Evolutionary conservation across 2,329 filamentous ascomycete genomes (phyloP).

Genomic region (Fusarium pseudonygamai): DNA sequence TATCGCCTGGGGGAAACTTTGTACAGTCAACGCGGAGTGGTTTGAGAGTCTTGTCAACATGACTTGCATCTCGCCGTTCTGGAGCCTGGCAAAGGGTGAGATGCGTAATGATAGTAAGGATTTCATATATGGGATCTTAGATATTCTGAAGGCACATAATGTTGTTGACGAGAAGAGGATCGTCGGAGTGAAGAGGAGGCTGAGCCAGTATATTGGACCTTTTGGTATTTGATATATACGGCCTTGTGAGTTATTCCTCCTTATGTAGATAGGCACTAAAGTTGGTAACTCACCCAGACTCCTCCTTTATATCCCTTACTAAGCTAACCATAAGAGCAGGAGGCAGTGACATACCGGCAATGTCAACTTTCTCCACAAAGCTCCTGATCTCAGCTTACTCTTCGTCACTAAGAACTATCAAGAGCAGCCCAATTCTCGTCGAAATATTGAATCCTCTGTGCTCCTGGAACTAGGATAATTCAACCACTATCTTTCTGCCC

Average conservation of each 20-base stretch:
- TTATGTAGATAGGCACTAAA: neutral
- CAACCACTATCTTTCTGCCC: conserved; percentile 42
- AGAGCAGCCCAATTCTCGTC: conserved; percentile 53
- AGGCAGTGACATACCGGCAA: conserved; percentile 8
- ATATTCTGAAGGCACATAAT: neutral
- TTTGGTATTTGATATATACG: neutral
- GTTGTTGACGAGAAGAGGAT: neutral
- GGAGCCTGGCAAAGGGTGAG: neutral
- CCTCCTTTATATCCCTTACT: neutral
- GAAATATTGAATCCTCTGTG: conserved; percentile 51
- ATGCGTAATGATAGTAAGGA: neutral
- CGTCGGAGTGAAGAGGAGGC: neutral
- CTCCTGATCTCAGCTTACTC: conserved; percentile 45
- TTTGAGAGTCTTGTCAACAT: neutral
- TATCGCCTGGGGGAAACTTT: neutral
- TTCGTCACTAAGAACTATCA: conserved; percentile 38
- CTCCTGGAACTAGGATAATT: conserved; percentile 62
- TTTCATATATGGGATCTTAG: neutral
- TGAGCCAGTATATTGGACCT: neutral
- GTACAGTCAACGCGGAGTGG: neutral
- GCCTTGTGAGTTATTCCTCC: neutral
- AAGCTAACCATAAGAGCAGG: neutral
- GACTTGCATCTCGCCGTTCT: neutral
- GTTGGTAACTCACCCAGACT: neutral
- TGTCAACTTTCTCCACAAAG: conserved; percentile 5